Conservation (phyloP, 1,284 basidiomycete species). For the Hypsizygus ulmarius region DNA sequence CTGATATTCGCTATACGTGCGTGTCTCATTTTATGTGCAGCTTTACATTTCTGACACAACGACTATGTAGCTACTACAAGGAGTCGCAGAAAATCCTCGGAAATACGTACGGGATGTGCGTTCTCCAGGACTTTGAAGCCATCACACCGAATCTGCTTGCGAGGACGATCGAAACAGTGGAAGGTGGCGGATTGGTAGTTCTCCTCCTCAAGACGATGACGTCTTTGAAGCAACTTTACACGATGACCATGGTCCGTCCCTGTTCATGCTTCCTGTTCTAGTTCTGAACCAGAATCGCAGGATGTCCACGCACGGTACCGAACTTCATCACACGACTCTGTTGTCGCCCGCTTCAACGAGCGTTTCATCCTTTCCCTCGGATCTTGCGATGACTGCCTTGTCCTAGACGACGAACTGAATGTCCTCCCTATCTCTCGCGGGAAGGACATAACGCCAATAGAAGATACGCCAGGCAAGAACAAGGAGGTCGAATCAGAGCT, state of each 20-base stretch:
- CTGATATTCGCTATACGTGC: slow-evolving; percentile 95
- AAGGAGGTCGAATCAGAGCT: slow-evolving; percentile 68
- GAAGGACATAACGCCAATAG: slow-evolving; percentile 80
- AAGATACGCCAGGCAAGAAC: slow-evolving; percentile 45
- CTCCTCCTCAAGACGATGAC: slow-evolving; percentile 95
- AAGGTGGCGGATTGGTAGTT: slow-evolving; percentile 94
- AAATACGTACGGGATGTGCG: slow-evolving; percentile 97
- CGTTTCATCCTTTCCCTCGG: slow-evolving; percentile 95
- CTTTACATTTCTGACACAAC: slow-evolving; percentile 5
- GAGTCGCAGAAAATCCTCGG: slow-evolving; percentile 96
- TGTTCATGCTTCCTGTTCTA: not conserved
- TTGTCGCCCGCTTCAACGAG: slow-evolving; percentile 96
- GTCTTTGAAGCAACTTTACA: slow-evolving; percentile 90
- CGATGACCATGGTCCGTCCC: slow-evolving; percentile 87
- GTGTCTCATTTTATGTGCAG: slow-evolving; percentile 27
- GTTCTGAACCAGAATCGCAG: slow-evolving; percentile 37
- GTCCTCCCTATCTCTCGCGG: slow-evolving; percentile 96
- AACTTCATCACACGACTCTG: slow-evolving; percentile 86
- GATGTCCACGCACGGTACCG: slow-evolving; percentile 94
- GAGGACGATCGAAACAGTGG: slow-evolving; percentile 96
- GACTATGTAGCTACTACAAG: slow-evolving; percentile 65
- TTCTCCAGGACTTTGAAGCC: slow-evolving; percentile 98
- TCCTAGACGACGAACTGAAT: slow-evolving; percentile 97
- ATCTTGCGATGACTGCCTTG: slow-evolving; percentile 86
- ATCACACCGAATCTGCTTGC: slow-evolving; percentile 97